Evolutionary conservation across 371 early-diverging fungal genomes (phyloP).

Genomic region (Mortierella polycephala): DNA sequence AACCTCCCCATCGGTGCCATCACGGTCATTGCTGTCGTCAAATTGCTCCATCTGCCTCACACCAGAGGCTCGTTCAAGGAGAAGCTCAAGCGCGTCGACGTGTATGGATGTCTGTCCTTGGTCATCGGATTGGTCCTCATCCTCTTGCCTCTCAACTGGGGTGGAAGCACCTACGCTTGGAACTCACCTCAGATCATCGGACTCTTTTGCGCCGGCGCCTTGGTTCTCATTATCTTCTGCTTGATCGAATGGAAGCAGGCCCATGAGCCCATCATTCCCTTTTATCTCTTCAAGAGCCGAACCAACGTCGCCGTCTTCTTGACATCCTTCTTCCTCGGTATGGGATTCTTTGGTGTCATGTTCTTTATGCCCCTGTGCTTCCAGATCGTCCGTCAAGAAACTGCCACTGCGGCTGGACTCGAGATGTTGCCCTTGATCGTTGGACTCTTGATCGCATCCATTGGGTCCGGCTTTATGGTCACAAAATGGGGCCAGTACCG

Average conservation of each 20-base stretch:
- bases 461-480: constrained; percentile 65
- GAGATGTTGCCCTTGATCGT: constrained; percentile 73
- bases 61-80: constrained; percentile 52
- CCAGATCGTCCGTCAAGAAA: constrained; percentile 66
- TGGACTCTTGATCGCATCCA: constrained; percentile 61
- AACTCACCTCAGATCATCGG: constrained; percentile 57
- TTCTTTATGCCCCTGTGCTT: constrained; percentile 73
- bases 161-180: constrained; percentile 51
- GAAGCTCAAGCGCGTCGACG: constrained; percentile 77
- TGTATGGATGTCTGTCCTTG: constrained; percentile 60
- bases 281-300: constrained; percentile 55
- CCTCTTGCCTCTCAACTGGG: constrained; percentile 66
- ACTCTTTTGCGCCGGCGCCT: constrained; percentile 61
- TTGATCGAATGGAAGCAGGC: constrained; percentile 63
- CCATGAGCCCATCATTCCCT: constrained; percentile 63
- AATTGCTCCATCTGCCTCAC: constrained; percentile 57
- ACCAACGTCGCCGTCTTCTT: constrained; percentile 49
- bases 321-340: constrained; percentile 59
- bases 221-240: constrained; percentile 56
- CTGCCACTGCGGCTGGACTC: constrained; percentile 65
- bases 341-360: constrained; percentile 59
- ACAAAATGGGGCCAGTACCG: constrained; percentile 63
- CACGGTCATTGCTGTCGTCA: constrained; percentile 55
- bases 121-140: constrained; percentile 58
- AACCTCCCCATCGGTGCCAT: constrained; percentile 67